These are phyloP conservation scores for Sabuloglossum arenarium DNA, from an alignment of 495 filamentous ascomycete species.

Conservation along the genomic window DNA sequence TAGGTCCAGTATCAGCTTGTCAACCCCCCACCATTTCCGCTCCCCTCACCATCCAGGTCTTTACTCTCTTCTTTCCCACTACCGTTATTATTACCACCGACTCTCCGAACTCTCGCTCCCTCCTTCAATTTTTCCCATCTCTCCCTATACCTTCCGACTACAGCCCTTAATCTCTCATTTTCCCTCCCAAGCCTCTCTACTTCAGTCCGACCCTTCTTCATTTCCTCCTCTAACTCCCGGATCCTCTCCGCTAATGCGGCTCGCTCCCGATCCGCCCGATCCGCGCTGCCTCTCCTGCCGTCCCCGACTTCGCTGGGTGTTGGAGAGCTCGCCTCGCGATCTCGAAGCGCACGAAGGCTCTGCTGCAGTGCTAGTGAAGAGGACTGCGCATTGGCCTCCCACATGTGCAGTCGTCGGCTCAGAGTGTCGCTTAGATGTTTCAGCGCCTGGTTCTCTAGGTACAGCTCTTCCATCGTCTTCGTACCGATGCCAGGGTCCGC, in stretches of 20 bases:
- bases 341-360: slow-evolving; percentile 46
- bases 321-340: slow-evolving; percentile 19
- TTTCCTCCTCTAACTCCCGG: slow-evolving; percentile 33
- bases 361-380: slow-evolving; percentile 62
- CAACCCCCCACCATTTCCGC: too few relatives aligned
- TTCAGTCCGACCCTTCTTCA: slow-evolving; percentile 27
- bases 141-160: slow-evolving; percentile 48
- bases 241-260: slow-evolving; percentile 20
- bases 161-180: slow-evolving; percentile 45
- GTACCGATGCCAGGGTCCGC: slow-evolving; percentile 14
- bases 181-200: slow-evolving; percentile 37
- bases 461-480: slow-evolving; percentile 59
- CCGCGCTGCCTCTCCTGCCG: slow-evolving; percentile 14
- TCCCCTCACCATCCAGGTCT: background rate
- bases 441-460: slow-evolving; percentile 58
- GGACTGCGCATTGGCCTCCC: slow-evolving; percentile 67
- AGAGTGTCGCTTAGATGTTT: slow-evolving; percentile 57
- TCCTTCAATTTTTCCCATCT: slow-evolving; percentile 75
- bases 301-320: slow-evolving; percentile 12
- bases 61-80: background rate
- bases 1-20: too few relatives aligned
- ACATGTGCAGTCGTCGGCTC: slow-evolving; percentile 58
- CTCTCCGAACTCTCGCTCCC: slow-evolving; percentile 46
- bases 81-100: slow-evolving; percentile 8
- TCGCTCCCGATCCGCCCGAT: background rate